Evolutionary conservation across 176 grass and related monocot genomes (phyloP), one percentile per base, ranked within the genome.

Genomic region (Zizania latifolia): DNA sequence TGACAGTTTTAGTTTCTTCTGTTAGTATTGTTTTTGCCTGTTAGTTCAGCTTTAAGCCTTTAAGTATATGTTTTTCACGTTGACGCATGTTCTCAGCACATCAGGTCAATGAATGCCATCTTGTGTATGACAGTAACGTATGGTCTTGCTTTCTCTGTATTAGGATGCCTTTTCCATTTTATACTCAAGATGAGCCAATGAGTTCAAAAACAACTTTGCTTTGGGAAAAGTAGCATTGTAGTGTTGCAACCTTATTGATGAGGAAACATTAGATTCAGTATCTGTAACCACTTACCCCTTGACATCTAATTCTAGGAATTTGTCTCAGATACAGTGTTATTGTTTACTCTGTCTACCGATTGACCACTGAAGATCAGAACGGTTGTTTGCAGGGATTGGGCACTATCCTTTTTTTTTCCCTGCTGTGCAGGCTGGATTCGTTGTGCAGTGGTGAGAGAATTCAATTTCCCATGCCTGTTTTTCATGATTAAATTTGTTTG

Each of bases 251-350:
- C 11, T 69, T 80, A 80, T 46, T 21, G n/a, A 26, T 40, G 58
- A 51, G 26, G 19, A 72, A 74, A 53, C 16, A 19, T 55, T 17
- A 59, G 66, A 48, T 80, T 34, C n/a, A 29, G 14, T 39, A 70
- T 80, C 19, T 71, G n/a, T 61, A 60, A 66, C 55, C 78, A 82
- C 61, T 74, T 57, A 13, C 21, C 26, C 12, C 31, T 43, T 66
- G 12, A 65, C 33, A 46, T 35, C 26, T 44, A 13, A 19, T 55
- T 43, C 9, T 65, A 33, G 4, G 2, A 63, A 33, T 10, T 11
- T 4, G 5, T 71, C 24, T 74, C 45, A 64, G 27, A 33, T 65
- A 62, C 33, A 51, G 2, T 31, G 16, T 68, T 31, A 57, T 36
- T 10, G 5, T 71, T 30, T 51, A 35, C 28, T n/a, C 31, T 36